Base-by-base conservation (phyloP, 106 monocot species). In the Iris macrosiphon region DNA sequence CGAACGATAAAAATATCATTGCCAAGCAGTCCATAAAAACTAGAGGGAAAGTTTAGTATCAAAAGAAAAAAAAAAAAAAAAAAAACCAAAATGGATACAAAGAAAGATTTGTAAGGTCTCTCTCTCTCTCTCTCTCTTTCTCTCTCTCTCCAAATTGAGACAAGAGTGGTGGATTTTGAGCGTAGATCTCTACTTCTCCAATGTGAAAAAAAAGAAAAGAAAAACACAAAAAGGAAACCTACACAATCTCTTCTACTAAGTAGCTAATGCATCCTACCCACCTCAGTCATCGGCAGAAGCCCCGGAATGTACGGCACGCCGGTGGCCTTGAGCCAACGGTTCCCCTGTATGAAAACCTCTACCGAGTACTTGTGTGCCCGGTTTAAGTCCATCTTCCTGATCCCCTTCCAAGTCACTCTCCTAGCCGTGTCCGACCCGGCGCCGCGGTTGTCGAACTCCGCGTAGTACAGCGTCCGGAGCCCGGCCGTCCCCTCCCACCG, bases 371-470 rank as follows among this genome's bases (percentile, higher is more conserved):
- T 64, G 6, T 52, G 25, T 8, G 76, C 85, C 0, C 52, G 52
- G 16, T 39, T 10, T 28, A 42, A 69, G 43, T 15, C 8, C 0
- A 70, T 28, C 44, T 50, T 72, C 72, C 76, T 79, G 17, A 76
- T 18, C 18, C 85, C 85, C 56, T 35, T 64, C 82, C 82, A 77
- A 5, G 13, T 67, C 29, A 62, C 85, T 54, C 85, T 72, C 40
- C 41, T n/a, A 9, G 55, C 33, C 8, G 12, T 61, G 3, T 6
- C 69, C 22, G 85, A 47, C 4, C 85, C 85, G 1, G 76, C 27
- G 5, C 85, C 85, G 7, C 66, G 29, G 66, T 76, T 76, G 40
- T 73, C 79, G 37, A 80, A 41, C 69, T 85, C 85, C 2, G 43
- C 17, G 62, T 80, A 85, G 61, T 59, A 76, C 41, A 67, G 70